Evolutionary conservation across 495 filamentous ascomycete genomes (phyloP).

Genomic region (Trichocladium uniseriatum): DNA sequence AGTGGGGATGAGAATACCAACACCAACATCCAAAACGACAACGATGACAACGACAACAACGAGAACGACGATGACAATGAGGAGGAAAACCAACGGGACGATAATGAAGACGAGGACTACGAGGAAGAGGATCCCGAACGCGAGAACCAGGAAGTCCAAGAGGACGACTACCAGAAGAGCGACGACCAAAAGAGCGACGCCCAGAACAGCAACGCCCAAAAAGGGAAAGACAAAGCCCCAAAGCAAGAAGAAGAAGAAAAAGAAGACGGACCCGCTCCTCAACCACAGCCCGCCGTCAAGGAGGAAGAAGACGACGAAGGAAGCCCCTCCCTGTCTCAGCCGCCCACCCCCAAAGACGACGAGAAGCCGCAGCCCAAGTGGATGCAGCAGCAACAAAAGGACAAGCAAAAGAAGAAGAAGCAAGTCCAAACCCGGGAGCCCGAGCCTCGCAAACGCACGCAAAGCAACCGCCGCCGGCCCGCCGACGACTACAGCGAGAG

Average conservation of each 20-base stretch:
- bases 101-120: slow-evolving; percentile 12
- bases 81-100: neutral
- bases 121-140: slow-evolving; percentile 21
- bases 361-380: slow-evolving; percentile 29
- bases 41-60: neutral
- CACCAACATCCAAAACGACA: neutral
- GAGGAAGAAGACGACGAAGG: slow-evolving; percentile 8
- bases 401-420: slow-evolving; percentile 17
- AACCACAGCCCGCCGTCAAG: neutral
- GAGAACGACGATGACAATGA: slow-evolving; percentile 9
- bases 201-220: too few relatives aligned
- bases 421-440: slow-evolving; percentile 12
- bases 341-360: slow-evolving; percentile 26
- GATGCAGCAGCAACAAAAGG: slow-evolving; percentile 13
- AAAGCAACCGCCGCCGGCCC: neutral
- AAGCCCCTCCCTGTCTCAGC: slow-evolving; percentile 22
- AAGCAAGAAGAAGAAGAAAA: slow-evolving; percentile 18
- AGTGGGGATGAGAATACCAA: slow-evolving; percentile 8
- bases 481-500: slow-evolving; percentile 4
- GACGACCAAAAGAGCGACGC: slow-evolving; percentile 6
- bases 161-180: slow-evolving; percentile 13
- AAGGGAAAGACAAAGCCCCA: neutral
- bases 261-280: too few relatives aligned
- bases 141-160: slow-evolving; percentile 15
- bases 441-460: slow-evolving; percentile 8